A percentile compares a stretch with the other conserved stretches of the same genome.
Conservation (phyloP, 2,329 filamentous ascomycete species). For the Bertia moriformis region DNA sequence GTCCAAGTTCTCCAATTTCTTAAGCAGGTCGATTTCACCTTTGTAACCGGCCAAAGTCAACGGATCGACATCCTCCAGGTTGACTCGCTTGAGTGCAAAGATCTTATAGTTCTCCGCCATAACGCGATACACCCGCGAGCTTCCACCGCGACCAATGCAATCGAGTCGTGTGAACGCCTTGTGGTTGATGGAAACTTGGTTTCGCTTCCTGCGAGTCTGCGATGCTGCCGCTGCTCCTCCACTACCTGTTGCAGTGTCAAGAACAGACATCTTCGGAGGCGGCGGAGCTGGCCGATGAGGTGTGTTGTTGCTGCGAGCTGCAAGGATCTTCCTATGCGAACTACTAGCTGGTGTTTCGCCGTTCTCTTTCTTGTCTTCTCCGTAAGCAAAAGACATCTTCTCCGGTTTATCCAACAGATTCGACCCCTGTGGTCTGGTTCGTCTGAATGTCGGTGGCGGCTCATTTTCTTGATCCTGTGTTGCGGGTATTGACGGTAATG, state of each 20-base stretch:
- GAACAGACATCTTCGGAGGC: slow-evolving; percentile 52
- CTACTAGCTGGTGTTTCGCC: slow-evolving; percentile 26
- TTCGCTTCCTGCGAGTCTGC: slow-evolving; percentile 42
- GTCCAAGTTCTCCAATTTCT: slow-evolving; percentile 53
- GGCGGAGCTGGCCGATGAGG: slow-evolving; percentile 40
- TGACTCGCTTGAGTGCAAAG: slow-evolving; percentile 58
- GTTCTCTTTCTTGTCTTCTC: slow-evolving; percentile 16
- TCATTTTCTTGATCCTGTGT: slow-evolving; percentile 47
- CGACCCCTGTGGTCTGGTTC: slow-evolving; percentile 30
- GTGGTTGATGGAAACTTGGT: slow-evolving; percentile 49
- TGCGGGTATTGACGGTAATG: slow-evolving; percentile 24
- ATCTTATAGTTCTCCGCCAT: slow-evolving; percentile 68
- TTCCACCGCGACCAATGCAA: slow-evolving; percentile 57
- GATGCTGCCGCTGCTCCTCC: slow-evolving; percentile 41
- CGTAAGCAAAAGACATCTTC: slow-evolving; percentile 24
- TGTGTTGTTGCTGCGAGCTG: slow-evolving; percentile 41
- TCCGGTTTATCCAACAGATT: slow-evolving; percentile 30
- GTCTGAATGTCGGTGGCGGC: slow-evolving; percentile 39
- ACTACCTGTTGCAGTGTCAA: slow-evolving; percentile 47
- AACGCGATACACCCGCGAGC: slow-evolving; percentile 58
- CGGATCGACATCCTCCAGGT: slow-evolving; percentile 56
- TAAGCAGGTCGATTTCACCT: slow-evolving; percentile 59
- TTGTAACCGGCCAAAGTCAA: slow-evolving; percentile 55
- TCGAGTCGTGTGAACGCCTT: slow-evolving; percentile 60
- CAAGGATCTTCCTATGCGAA: slow-evolving; percentile 26